These are phyloP conservation scores for Clarireedia monteithiana DNA, from an alignment of 2,329 filamentous ascomycete species.

Conservation along the genomic window DNA sequence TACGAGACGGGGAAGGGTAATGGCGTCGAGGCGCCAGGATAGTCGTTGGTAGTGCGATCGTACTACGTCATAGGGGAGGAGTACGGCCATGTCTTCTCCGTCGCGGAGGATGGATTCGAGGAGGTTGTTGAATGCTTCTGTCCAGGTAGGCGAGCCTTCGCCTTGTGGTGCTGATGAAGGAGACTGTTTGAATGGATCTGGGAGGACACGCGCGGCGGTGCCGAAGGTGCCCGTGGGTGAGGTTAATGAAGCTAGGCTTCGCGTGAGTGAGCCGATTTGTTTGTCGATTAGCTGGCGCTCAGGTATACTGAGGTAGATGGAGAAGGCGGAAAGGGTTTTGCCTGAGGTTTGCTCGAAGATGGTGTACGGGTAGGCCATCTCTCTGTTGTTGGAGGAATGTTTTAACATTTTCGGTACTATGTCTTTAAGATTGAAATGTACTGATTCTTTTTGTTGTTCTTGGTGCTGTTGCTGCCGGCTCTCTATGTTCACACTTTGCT, in stretches of 20 bases:
- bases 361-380: slow-evolving; percentile 28
- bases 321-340: slow-evolving; percentile 20
- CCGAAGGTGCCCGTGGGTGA: slow-evolving; percentile 27
- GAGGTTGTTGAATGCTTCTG: slow-evolving; percentile 46
- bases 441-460: background rate
- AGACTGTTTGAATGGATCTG: slow-evolving; percentile 12
- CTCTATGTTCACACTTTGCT: background rate
- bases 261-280: slow-evolving; percentile 24
- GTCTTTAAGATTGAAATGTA: slow-evolving; percentile 1
- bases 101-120: slow-evolving; percentile 50
- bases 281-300: slow-evolving; percentile 22
- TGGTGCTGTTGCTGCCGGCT: background rate
- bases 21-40: slow-evolving; percentile 41
- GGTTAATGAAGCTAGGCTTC: slow-evolving; percentile 22
- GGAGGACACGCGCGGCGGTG: slow-evolving; percentile 21
- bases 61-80: slow-evolving; percentile 48
- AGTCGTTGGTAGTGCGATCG: slow-evolving; percentile 44
- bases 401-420: slow-evolving; percentile 27
- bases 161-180: slow-evolving; percentile 5
- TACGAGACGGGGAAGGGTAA: slow-evolving; percentile 45
- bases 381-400: slow-evolving; percentile 25
- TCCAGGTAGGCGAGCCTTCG: slow-evolving; percentile 40
- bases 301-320: slow-evolving; percentile 21
- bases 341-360: slow-evolving; percentile 22
- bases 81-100: slow-evolving; percentile 51